Conservation (phyloP, 2,329 filamentous ascomycete species). For the Leptodontidium sp. region DNA sequence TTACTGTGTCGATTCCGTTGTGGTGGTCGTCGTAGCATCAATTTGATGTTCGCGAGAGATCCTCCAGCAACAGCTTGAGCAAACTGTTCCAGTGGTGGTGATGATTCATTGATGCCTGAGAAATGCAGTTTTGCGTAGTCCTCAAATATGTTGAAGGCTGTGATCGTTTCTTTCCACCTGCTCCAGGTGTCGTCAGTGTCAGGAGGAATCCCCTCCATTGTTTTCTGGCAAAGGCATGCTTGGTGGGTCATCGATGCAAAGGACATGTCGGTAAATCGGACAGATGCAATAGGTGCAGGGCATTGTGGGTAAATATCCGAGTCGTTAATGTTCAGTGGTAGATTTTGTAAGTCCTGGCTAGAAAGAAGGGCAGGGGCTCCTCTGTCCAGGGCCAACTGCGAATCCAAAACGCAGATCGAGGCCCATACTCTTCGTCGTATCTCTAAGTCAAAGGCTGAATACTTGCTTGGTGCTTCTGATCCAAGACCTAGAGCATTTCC, state of each 20-base stretch:
- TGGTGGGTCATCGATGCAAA: conserved; percentile 22
- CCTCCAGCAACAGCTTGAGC: conserved; percentile 17
- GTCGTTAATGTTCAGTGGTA: conserved; percentile 21
- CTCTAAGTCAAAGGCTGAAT: conserved; percentile 13
- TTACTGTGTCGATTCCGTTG: conserved; percentile 8
- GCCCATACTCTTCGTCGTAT: conserved; percentile 27
- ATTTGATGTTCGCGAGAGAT: conserved; percentile 22
- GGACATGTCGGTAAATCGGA: conserved; percentile 25
- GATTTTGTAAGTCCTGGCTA: conserved; percentile 7
- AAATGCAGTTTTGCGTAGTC: conserved; percentile 10
- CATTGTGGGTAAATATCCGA: conserved; percentile 16
- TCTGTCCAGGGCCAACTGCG: conserved; percentile 23
- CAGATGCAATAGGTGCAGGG: background rate
- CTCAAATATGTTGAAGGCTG: conserved; percentile 11
- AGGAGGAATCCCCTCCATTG: conserved; percentile 3
- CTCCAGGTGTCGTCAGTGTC: conserved; percentile 16
- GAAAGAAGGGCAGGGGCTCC: conserved; percentile 20
- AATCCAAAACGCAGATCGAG: conserved; percentile 23
- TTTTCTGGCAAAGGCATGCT: conserved; percentile 25
- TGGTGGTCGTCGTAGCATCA: conserved; percentile 24
- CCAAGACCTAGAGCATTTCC: conserved; percentile 25
- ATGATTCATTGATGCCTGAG: conserved; percentile 10
- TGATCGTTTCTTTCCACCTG: conserved; percentile 9
- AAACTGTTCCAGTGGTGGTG: conserved; percentile 20
- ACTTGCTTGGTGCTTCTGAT: conserved; percentile 14